phyloP scores from a whole-genome alignment of 768 basidiomycete genomes.

The Mycena belliarum region DNA sequence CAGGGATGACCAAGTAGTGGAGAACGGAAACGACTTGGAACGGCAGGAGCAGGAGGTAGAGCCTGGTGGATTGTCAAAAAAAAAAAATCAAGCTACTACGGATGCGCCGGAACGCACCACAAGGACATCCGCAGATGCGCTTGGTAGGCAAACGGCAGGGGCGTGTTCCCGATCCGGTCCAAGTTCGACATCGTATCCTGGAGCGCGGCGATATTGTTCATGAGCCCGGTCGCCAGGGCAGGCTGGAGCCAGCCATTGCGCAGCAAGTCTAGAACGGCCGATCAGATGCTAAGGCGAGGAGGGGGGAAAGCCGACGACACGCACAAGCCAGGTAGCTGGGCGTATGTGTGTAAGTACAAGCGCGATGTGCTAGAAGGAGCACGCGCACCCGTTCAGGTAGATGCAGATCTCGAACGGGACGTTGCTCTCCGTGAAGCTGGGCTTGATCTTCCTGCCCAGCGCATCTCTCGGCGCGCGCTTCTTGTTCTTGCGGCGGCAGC shows the following conservation, averaged over 20 bases:
- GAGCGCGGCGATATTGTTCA: slow-evolving; percentile 44
- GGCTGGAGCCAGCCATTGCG: slow-evolving; percentile 47
- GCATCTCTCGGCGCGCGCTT: slow-evolving; percentile 17
- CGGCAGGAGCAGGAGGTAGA: slow-evolving; percentile 40
- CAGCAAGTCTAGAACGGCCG: slow-evolving; percentile 43
- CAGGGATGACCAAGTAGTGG: slow-evolving; percentile 56
- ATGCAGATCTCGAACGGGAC: slow-evolving; percentile 63
- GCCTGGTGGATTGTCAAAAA: slow-evolving; percentile 23
- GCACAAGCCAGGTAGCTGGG: slow-evolving; percentile 20
- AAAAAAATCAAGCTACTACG: neutral
- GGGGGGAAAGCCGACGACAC: neutral
- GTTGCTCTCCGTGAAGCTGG: slow-evolving; percentile 51
- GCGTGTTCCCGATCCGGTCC: slow-evolving; percentile 65
- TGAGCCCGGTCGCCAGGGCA: slow-evolving; percentile 54
- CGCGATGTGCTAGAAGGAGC: neutral
- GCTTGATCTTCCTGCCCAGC: slow-evolving; percentile 31
- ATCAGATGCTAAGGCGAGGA: neutral
- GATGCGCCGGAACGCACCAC: slow-evolving; percentile 42
- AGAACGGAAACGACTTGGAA: slow-evolving; percentile 52
- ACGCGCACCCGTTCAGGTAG: slow-evolving; percentile 47
- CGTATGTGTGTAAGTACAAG: neutral
- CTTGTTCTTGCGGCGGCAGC: slow-evolving; percentile 25
- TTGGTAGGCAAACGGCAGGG: slow-evolving; percentile 71
- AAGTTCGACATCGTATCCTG: slow-evolving; percentile 62
- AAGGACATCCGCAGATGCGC: slow-evolving; percentile 63